Evolutionary conservation across 257 asterid genomes (phyloP).

Genomic region (Plectranthus barbatus): DNA sequence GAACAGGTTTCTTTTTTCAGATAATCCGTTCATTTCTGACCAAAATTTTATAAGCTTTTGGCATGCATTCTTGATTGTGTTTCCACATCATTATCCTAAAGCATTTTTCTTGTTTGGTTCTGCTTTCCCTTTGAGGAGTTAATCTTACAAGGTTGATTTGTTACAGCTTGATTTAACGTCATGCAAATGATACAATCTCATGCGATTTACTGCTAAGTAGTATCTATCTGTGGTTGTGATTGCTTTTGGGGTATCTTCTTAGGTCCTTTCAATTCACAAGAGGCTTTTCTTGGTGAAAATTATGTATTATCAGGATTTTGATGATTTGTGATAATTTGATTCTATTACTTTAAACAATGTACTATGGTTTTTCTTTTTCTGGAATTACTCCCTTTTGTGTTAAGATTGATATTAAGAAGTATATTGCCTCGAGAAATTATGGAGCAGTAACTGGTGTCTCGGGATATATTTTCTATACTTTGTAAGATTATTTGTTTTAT

Average conservation of each 20-base stretch:
- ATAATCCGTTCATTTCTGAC: background rate
- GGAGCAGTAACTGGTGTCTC: background rate
- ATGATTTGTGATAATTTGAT: background rate
- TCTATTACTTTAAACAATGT: constrained; percentile 4
- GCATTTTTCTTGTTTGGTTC: background rate
- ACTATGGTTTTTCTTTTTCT: background rate
- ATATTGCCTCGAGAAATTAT: background rate
- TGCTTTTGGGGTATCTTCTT: background rate
- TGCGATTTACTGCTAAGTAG: background rate
- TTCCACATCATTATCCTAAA: background rate
- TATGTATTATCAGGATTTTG: background rate
- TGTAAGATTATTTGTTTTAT: background rate
- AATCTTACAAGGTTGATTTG: background rate
- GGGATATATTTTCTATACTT: background rate
- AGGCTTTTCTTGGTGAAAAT: background rate
- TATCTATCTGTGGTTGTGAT: background rate
- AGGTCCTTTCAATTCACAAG: background rate
- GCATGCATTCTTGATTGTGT: background rate
- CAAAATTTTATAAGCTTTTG: background rate
- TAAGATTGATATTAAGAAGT: background rate
- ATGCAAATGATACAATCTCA: background rate
- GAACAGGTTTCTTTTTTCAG: background rate
- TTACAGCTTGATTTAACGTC: background rate
- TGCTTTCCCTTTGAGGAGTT: background rate
- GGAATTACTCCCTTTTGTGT: background rate